Evolutionary conservation across 2,329 filamentous ascomycete genomes (phyloP).

Genomic region (Ophiosphaerella herpotricha): DNA sequence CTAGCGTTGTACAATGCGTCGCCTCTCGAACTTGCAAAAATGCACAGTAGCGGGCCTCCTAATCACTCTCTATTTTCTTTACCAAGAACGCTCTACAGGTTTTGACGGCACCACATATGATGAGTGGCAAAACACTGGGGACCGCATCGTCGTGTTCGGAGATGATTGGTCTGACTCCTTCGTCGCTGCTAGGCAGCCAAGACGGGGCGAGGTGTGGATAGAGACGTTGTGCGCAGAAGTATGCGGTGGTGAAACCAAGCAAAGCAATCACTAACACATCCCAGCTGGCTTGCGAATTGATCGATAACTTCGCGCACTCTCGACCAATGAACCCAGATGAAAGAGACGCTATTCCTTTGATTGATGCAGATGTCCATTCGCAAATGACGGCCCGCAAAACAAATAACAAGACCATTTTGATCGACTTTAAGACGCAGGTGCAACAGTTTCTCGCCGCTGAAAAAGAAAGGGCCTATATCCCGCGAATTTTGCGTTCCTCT

Average conservation of each 20-base stretch:
- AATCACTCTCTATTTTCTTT: constrained; percentile 38
- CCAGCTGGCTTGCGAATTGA: constrained; percentile 42
- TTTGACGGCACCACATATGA: constrained; percentile 33
- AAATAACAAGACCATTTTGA: constrained; percentile 19
- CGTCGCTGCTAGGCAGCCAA: too few relatives aligned
- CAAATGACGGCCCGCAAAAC: constrained; percentile 26
- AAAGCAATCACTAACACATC: constrained; percentile 23
- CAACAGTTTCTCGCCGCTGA: constrained; percentile 40
- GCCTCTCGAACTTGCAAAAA: constrained; percentile 36
- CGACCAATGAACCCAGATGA: constrained; percentile 20
- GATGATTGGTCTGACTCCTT: constrained; percentile 46
- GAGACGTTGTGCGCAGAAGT: constrained; percentile 45
- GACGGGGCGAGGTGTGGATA: constrained; percentile 39
- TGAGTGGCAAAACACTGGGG: constrained; percentile 33
- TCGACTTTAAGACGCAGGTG: constrained; percentile 46
- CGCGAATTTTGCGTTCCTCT: constrained; percentile 20
- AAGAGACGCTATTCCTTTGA: constrained; percentile 31
- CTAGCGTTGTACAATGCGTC: constrained; percentile 29
- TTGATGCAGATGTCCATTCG: constrained; percentile 37
- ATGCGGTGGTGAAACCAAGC: constrained; percentile 3
- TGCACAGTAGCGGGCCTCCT: constrained; percentile 30
- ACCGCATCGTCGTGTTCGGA: constrained; percentile 46
- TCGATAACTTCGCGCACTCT: constrained; percentile 46
- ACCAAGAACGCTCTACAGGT: constrained; percentile 31
- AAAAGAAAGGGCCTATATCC: constrained; percentile 19